Conservation (phyloP, 169 alveolate genomes). For the Plasmodium vivax region DNA sequence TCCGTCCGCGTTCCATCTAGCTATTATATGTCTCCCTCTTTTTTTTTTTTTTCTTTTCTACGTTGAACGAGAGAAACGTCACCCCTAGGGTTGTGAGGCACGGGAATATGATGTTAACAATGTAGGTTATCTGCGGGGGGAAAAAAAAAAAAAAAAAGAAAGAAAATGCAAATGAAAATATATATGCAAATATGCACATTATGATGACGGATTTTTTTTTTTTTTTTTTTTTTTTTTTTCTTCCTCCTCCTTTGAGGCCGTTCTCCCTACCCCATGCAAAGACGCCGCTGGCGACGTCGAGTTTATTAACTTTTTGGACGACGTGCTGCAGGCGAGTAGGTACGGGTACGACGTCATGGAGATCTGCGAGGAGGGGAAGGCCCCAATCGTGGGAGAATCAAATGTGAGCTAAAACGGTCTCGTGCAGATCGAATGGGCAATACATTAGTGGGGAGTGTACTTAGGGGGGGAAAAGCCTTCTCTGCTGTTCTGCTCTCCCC, state of each 20-base stretch:
- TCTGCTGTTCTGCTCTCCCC: neutral
- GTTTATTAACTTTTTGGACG: slow-evolving; percentile 52
- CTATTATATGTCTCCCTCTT: neutral
- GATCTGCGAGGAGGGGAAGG: slow-evolving; percentile 6
- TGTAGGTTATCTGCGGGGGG: slow-evolving; percentile 35
- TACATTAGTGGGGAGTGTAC: neutral
- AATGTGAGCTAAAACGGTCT: neutral
- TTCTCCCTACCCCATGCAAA: slow-evolving; percentile 54
- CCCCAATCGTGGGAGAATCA: neutral
- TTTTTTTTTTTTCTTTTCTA: neutral
- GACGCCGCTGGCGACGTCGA: slow-evolving; percentile 73
- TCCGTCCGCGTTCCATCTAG: neutral
- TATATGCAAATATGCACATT: neutral
- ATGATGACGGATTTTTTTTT: neutral
- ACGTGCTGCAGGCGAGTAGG: slow-evolving; percentile 8
- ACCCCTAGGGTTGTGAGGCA: slow-evolving; percentile 37
- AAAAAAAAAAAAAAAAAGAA: neutral
- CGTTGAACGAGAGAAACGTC: slow-evolving; percentile 44
- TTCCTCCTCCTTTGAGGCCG: neutral
- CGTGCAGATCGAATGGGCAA: neutral
- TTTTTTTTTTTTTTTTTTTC: too few species aligned
- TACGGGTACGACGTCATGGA: slow-evolving; percentile 58
- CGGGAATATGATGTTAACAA: slow-evolving; percentile 57
- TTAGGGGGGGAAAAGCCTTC: neutral
- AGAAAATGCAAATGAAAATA: too few species aligned